Conservation (phyloP, 2,329 filamentous ascomycete species). For the Ceratocystis alfenasii region DNA sequence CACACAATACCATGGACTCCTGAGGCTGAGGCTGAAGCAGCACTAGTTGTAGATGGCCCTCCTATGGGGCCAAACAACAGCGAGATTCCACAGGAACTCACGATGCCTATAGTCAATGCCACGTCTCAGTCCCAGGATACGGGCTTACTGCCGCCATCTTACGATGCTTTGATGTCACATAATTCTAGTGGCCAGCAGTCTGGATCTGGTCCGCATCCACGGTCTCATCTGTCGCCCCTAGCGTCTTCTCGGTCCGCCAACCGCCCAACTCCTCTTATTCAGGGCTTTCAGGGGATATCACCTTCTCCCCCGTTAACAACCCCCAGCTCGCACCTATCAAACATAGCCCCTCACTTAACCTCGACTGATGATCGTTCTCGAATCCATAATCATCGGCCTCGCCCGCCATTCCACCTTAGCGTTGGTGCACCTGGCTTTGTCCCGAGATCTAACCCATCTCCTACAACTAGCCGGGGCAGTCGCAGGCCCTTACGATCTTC, state of each 20-base stretch:
- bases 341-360: background rate
- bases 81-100: constrained; percentile 19
- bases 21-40: constrained; percentile 19
- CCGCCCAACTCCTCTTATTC: constrained; percentile 8
- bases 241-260: background rate
- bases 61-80: constrained; percentile 21
- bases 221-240: background rate
- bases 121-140: background rate
- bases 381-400: background rate
- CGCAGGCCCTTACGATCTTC: background rate
- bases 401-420: constrained; percentile 7
- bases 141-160: constrained; percentile 18
- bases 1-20: constrained; percentile 17
- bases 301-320: background rate
- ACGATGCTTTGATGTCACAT: constrained; percentile 18
- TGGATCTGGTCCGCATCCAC: background rate
- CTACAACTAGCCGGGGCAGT: background rate
- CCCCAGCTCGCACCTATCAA: background rate
- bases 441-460: background rate
- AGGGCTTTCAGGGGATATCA: constrained; percentile 1
- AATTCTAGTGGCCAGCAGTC: background rate
- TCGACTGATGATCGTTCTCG: background rate
- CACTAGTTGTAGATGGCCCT: constrained; percentile 20
- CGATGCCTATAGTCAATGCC: constrained; percentile 10
- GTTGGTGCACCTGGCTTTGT: constrained; percentile 10